phyloP scores from a whole-genome alignment of 805 yeast genomes.

The Saccharomycopsis javanensis region DNA sequence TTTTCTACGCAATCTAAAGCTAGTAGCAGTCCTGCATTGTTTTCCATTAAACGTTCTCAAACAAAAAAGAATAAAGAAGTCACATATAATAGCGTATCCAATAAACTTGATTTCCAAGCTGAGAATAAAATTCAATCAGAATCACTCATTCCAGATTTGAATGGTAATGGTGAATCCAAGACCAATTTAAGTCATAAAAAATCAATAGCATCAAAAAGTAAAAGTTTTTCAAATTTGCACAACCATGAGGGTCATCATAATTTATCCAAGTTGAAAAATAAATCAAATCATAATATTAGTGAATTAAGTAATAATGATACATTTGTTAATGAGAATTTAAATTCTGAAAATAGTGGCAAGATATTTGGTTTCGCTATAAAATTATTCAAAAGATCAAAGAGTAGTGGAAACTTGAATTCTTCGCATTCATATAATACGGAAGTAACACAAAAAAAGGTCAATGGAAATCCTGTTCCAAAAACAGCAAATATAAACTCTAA shows the following conservation, averaged over 20 bases:
- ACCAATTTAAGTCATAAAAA: not conserved
- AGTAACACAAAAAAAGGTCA: not conserved
- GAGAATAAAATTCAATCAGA: not conserved
- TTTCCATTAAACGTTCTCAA: not conserved
- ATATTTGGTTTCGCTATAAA: constrained; percentile 19
- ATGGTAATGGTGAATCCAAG: not conserved
- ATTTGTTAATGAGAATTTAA: not conserved
- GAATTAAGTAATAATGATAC: constrained; percentile 6
- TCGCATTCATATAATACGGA: not conserved
- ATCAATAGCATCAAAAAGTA: not conserved
- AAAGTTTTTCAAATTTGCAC: constrained; percentile 6
- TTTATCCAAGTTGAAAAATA: not conserved
- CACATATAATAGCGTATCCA: not conserved
- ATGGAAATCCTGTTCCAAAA: not conserved
- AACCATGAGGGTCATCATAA: not conserved
- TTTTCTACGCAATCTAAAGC: not conserved
- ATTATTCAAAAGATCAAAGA: constrained; percentile 18
- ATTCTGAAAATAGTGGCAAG: constrained; percentile 5
- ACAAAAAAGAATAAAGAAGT: not conserved
- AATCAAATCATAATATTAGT: not conserved
- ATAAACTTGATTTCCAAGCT: not conserved
- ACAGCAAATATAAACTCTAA: not conserved
- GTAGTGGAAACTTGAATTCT: constrained; percentile 8
- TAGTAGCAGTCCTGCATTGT: not conserved
- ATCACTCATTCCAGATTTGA: not conserved